Conservation (phyloP, 176 grass and related monocot species). For the Pontederia paniculata region DNA sequence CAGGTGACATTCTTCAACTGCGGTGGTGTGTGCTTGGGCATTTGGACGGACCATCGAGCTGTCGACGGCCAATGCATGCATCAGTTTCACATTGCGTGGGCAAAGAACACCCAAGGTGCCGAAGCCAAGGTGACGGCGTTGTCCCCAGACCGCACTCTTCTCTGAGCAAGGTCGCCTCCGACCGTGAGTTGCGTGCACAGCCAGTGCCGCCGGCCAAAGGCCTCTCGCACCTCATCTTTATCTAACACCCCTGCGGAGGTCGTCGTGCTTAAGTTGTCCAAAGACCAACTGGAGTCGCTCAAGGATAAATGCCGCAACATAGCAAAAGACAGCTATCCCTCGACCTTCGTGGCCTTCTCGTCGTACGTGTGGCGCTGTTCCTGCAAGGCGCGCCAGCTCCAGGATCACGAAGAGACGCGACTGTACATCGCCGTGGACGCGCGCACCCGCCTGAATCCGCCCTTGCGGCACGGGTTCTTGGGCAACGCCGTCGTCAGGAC, state of each 20-base stretch:
- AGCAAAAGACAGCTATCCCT: background rate
- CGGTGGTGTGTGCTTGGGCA: slow-evolving; percentile 48
- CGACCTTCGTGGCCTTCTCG: slow-evolving; percentile 34
- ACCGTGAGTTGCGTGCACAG: slow-evolving; percentile 19
- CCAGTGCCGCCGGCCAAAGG: slow-evolving; percentile 40
- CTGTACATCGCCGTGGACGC: slow-evolving; percentile 38
- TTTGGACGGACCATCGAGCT: slow-evolving; percentile 45
- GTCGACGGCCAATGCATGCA: slow-evolving; percentile 38
- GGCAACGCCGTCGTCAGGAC: slow-evolving; percentile 38
- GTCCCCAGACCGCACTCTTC: slow-evolving; percentile 35
- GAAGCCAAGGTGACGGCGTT: background rate
- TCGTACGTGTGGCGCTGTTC: slow-evolving; percentile 40
- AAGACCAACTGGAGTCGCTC: slow-evolving; percentile 19
- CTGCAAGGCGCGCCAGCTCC: slow-evolving; percentile 34
- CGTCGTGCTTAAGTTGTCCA: slow-evolving; percentile 24
- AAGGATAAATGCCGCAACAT: slow-evolving; percentile 11
- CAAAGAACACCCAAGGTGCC: slow-evolving; percentile 18
- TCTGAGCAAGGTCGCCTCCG: slow-evolving; percentile 20
- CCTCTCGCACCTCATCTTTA: background rate
- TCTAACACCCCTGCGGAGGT: background rate
- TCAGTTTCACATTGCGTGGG: slow-evolving; percentile 43
- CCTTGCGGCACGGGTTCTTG: slow-evolving; percentile 31
- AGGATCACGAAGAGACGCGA: slow-evolving; percentile 6
- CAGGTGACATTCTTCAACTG: slow-evolving; percentile 40
- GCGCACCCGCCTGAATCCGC: slow-evolving; percentile 30